These are phyloP conservation scores for Sicyos baderoa DNA, from an alignment of 306 rosid genomes.

Conservation along the genomic window DNA sequence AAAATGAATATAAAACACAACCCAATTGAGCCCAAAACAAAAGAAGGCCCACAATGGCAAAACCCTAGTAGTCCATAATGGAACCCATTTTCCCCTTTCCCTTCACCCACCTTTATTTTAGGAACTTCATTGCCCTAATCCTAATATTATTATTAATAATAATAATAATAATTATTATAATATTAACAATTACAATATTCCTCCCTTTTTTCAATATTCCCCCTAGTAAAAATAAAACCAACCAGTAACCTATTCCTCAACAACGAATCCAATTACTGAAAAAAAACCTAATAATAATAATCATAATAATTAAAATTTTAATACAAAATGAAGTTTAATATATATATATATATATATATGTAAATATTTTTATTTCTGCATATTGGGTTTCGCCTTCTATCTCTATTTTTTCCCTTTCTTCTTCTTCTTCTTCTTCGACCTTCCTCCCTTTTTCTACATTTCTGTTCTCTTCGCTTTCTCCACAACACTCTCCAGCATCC, in stretches of 20 bases:
- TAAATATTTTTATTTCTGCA: too few species aligned
- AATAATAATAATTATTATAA: too few species aligned
- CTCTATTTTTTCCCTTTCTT: constrained; percentile 17
- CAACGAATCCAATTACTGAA: background rate
- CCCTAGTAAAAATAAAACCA: background rate
- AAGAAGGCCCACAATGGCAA: too few species aligned
- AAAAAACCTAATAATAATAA: too few species aligned
- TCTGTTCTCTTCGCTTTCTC: constrained; percentile 11
- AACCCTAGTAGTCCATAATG: too few species aligned
- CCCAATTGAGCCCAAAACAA: too few species aligned
- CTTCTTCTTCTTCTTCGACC: constrained; percentile 29
- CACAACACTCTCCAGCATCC: constrained; percentile 43
- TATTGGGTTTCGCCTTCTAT: too few species aligned
- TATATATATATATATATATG: too few species aligned
- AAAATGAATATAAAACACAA: too few species aligned
- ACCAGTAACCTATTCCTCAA: background rate
- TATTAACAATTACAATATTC: background rate
- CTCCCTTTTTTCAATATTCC: background rate
- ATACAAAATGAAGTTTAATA: background rate
- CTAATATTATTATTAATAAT: too few species aligned
- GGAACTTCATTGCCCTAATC: background rate
- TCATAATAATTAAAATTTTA: background rate
- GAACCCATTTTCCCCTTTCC: background rate
- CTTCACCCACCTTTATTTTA: constrained; percentile 7
- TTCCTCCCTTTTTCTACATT: constrained; percentile 14